phyloP scores from a whole-genome alignment of 495 filamentous ascomycete species.

The Penicillium soppii region DNA sequence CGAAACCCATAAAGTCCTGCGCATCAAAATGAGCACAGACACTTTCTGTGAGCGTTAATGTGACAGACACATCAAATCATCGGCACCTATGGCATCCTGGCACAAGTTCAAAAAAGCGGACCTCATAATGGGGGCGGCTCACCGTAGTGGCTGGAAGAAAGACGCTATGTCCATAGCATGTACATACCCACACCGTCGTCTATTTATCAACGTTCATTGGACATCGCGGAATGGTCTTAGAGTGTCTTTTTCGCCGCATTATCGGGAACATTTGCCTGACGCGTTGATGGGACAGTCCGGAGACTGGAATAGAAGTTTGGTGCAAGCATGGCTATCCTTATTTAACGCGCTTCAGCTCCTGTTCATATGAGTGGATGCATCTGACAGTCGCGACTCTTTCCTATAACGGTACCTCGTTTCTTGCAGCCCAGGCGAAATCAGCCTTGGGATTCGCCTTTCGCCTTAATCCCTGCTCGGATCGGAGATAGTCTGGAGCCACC shows the following conservation, averaged over 20 bases:
- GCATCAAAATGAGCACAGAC: not conserved
- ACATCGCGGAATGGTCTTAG: not conserved
- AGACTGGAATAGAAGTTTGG: slow-evolving; percentile 2
- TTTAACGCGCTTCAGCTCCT: not conserved
- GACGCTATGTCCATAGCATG: slow-evolving; percentile 25
- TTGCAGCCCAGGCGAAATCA: not conserved
- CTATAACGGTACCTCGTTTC: not conserved
- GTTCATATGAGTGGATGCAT: no score
- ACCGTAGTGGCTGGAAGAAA: slow-evolving; percentile 2
- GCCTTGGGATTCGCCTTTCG: slow-evolving; percentile 3
- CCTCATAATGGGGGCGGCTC: not conserved
- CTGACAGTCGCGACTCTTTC: no score
- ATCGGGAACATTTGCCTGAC: slow-evolving; percentile 15
- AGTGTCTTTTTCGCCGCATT: slow-evolving; percentile 12
- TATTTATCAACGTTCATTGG: slow-evolving; percentile 15
- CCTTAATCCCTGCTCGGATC: slow-evolving; percentile 9
- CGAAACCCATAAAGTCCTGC: no score
- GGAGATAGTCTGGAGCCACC: slow-evolving; percentile 9
- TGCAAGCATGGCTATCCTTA: not conserved
- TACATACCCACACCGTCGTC: slow-evolving; percentile 24
- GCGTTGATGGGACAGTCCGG: slow-evolving; percentile 18
- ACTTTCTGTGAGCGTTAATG: not conserved
- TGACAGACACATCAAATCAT: not conserved
- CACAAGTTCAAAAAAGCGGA: slow-evolving; percentile 4
- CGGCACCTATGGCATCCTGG: not conserved